Conservation (phyloP, 2,329 filamentous ascomycete genomes). For the Elsinoe australis region DNA sequence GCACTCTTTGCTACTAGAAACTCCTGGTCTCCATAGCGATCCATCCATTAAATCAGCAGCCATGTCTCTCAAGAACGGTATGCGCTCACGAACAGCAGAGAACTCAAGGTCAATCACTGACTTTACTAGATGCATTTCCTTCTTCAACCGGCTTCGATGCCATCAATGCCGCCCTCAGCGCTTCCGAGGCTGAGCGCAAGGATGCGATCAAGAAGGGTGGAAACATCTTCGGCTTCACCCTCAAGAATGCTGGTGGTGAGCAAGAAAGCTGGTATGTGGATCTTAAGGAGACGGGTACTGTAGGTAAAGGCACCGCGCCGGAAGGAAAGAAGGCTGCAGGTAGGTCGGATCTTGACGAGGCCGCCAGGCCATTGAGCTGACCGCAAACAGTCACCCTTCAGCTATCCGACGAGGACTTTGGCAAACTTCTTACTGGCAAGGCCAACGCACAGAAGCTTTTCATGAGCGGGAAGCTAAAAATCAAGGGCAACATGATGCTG, state of each 20-base stretch:
- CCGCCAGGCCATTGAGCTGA: too few species aligned
- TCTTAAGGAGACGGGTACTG: slow-evolving; percentile 79
- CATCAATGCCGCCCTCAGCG: slow-evolving; percentile 65
- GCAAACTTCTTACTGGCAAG: slow-evolving; percentile 72
- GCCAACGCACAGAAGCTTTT: slow-evolving; percentile 92
- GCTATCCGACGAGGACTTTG: slow-evolving; percentile 81
- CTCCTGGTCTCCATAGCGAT: neutral
- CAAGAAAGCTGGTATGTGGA: slow-evolving; percentile 90
- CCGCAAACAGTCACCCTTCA: slow-evolving; percentile 88
- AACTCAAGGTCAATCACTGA: neutral
- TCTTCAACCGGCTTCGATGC: slow-evolving; percentile 84
- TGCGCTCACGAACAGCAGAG: neutral
- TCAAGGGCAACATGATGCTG: slow-evolving; percentile 98
- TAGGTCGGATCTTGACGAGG: slow-evolving; percentile 37
- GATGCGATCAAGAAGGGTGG: slow-evolving; percentile 83
- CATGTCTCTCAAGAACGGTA: slow-evolving; percentile 20
- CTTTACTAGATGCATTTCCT: slow-evolving; percentile 51
- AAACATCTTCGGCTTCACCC: slow-evolving; percentile 80
- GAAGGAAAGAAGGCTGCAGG: slow-evolving; percentile 72
- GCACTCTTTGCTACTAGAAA: neutral
- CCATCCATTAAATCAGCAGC: neutral
- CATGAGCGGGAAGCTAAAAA: slow-evolving; percentile 98
- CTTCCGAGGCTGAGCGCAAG: slow-evolving; percentile 66
- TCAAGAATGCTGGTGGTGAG: slow-evolving; percentile 80
- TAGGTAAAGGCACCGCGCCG: slow-evolving; percentile 64